Conservation (phyloP, 805 yeast species). For the Starmerella kuoi region DNA sequence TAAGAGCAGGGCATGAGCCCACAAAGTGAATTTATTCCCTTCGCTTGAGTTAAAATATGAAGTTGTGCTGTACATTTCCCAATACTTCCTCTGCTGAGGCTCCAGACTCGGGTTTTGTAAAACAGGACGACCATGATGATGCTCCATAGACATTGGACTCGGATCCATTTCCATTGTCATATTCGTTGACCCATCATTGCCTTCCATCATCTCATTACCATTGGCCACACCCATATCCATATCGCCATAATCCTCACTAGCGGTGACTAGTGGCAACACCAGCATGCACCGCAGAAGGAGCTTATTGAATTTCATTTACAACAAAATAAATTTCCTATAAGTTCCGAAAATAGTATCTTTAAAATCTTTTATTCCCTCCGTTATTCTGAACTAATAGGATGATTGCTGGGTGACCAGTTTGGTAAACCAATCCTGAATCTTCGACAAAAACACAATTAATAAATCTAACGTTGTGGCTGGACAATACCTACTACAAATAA, state of each 20-base stretch:
- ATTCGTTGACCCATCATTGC: background rate
- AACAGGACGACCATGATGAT: slow-evolving; percentile 32
- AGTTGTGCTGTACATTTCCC: slow-evolving; percentile 71
- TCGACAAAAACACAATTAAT: too few species aligned
- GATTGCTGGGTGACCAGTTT: too few species aligned
- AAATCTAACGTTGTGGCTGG: background rate
- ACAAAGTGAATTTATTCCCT: slow-evolving; percentile 41
- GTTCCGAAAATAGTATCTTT: too few species aligned
- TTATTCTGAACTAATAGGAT: too few species aligned
- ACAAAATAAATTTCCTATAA: too few species aligned
- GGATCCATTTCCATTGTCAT: slow-evolving; percentile 11
- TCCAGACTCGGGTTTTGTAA: slow-evolving; percentile 48
- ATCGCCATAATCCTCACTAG: background rate
- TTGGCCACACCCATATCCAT: background rate
- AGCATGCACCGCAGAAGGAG: background rate
- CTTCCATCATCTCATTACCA: background rate
- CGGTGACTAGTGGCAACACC: background rate
- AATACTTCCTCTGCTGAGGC: slow-evolving; percentile 60
- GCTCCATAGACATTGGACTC: slow-evolving; percentile 19
- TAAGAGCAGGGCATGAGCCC: slow-evolving; percentile 41
- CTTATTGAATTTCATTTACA: background rate
- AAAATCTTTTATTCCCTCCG: too few species aligned
- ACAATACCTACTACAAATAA: background rate
- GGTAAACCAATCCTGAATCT: too few species aligned
- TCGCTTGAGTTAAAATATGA: slow-evolving; percentile 44